These are phyloP conservation scores for Hymenoscyphus salicellus DNA, from an alignment of 2,329 filamentous ascomycete genomes.

Conservation along the genomic window DNA sequence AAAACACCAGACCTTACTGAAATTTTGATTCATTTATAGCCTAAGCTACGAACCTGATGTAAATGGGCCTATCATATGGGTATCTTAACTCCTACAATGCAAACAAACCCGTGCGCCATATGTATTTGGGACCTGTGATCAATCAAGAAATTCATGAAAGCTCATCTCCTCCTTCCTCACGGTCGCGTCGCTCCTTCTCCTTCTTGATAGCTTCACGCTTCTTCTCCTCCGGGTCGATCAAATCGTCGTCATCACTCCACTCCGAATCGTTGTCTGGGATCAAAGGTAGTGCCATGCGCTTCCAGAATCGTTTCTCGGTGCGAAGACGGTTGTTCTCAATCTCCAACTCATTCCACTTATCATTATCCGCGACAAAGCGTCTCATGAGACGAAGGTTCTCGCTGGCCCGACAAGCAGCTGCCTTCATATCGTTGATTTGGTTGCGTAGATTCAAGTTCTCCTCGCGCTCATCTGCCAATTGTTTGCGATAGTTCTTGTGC, in stretches of 20 bases:
- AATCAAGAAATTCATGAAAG: constrained; percentile 1
- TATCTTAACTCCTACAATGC: background rate
- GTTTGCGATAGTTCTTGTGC: constrained; percentile 64
- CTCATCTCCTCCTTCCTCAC: constrained; percentile 20
- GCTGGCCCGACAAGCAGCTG: constrained; percentile 57
- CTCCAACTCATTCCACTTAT: constrained; percentile 50
- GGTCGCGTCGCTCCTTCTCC: constrained; percentile 29
- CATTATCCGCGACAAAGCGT: constrained; percentile 54
- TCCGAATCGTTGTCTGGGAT: constrained; percentile 55
- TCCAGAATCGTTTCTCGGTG: constrained; percentile 64
- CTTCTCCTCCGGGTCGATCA: constrained; percentile 61
- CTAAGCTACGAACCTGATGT: background rate
- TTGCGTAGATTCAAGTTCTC: constrained; percentile 62
- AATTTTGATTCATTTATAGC: background rate
- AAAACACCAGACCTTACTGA: background rate
- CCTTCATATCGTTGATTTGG: constrained; percentile 66
- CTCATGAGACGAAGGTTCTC: constrained; percentile 56
- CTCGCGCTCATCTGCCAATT: constrained; percentile 62
- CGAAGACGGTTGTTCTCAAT: constrained; percentile 52
- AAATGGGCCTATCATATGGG: background rate
- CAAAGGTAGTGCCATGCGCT: constrained; percentile 62
- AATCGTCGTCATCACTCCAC: constrained; percentile 63
- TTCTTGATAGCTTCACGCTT: constrained; percentile 38
- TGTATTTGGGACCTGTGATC: background rate
- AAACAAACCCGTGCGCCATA: background rate